phyloP scores from a whole-genome alignment of 345 rosid species.

The Cardiospermum halicacabum region DNA sequence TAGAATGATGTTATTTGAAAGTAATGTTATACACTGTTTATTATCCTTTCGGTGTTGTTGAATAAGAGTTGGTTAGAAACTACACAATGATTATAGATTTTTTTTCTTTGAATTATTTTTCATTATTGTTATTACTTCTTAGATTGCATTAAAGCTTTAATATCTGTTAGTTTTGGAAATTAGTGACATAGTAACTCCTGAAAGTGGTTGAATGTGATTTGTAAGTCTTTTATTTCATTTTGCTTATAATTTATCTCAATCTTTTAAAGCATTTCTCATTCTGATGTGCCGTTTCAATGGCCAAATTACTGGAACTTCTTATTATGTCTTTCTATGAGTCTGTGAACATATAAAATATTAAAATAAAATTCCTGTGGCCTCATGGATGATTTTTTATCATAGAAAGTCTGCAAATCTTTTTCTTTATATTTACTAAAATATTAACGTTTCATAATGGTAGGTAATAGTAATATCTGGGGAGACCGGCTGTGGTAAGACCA shows the following conservation, averaged over 20 bases:
- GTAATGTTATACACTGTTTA: not conserved
- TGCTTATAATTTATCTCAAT: not conserved
- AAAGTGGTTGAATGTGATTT: not conserved
- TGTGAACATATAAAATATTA: not conserved
- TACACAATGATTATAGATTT: too few species aligned
- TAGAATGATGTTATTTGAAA: not conserved
- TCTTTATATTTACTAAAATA: not conserved
- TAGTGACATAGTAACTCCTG: not conserved
- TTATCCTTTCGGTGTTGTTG: not conserved
- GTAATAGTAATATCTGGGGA: slow-evolving; percentile 96
- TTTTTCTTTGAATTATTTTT: too few species aligned
- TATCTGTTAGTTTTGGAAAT: not conserved
- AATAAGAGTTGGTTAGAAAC: not conserved
- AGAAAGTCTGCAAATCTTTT: not conserved
- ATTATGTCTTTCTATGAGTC: not conserved
- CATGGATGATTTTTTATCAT: not conserved
- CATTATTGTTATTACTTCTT: too few species aligned
- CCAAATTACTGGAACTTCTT: not conserved
- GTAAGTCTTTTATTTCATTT: not conserved
- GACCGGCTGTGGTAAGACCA: slow-evolving; percentile 99
- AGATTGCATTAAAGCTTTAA: too few species aligned
- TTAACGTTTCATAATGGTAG: slow-evolving; percentile 32
- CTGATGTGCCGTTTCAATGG: not conserved
- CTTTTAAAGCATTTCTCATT: not conserved
- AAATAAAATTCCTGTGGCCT: not conserved